Base-by-base conservation (phyloP, 2,329 filamentous ascomycete genomes). In the Xylariaceae sp. region DNA sequence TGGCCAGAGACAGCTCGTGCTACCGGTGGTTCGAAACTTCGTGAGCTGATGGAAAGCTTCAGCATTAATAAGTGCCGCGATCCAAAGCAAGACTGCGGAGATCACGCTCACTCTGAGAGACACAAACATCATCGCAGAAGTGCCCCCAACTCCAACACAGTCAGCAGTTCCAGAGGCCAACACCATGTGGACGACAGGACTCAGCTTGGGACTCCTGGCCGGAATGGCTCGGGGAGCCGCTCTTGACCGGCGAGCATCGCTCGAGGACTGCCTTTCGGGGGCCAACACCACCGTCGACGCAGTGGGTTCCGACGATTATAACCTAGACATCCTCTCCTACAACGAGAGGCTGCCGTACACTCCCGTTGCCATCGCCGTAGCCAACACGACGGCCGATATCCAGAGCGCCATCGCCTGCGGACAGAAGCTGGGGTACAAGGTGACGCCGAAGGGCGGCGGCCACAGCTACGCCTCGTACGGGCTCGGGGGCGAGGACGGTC, bases 381-480 rank as follows among this genome's bases (percentile, higher is more conserved):
- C 65, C 7, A 58, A 49, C 5, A 65, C 59, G 10, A 49, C 51
- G 27, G 57, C 62, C 28, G 59, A 68, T 34, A 59, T 69, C 19
- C 57, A 61, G 31, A 56, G 57, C 36, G 62, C 65, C 7, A 58
- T 71, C 10, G 45, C 56, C 15, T 70, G 66, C 44, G 66, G 64
- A 23, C 46, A 47, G n/a, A 42, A 59, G 37, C 46, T 54, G 15
- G 51, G 52, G 7, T 51, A 65, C 33, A 65, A 65, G 45, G 64
- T 69, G 3, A 63, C 63, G 18, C 60, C 65, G 13, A 64, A 63
- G 41, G 56, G 58, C 22, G 67, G 67, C 21, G 67, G 67, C n/a
- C 67, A 70, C 43, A 67, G 63, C 5, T 71, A 69, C 44, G 64
- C 62, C 14, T 63, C 60, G 9, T 61, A 59, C 39, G 63, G 61